Conservation (phyloP, 2,329 filamentous ascomycete genomes). For the Septoria linicola region DNA sequence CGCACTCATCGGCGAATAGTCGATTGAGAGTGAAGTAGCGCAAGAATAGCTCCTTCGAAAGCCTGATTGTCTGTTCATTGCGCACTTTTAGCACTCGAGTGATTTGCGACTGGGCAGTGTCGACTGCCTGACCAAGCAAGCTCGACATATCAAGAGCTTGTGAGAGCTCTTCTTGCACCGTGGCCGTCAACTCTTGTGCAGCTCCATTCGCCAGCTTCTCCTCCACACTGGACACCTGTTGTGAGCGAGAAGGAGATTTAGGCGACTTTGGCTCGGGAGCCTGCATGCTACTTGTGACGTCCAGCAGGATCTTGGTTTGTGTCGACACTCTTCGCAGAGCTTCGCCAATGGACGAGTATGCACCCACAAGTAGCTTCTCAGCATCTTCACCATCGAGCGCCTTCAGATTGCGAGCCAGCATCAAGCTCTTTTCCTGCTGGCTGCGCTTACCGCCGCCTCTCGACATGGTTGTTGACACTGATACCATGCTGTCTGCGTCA, state of each 20-base stretch:
- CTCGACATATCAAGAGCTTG: constrained; percentile 74
- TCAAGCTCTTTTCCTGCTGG: constrained; percentile 85
- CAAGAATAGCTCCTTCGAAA: constrained; percentile 69
- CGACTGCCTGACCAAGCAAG: constrained; percentile 74
- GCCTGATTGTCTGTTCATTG: constrained; percentile 67
- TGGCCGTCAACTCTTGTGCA: constrained; percentile 13
- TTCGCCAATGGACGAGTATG: constrained; percentile 87
- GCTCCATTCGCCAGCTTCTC: constrained; percentile 38
- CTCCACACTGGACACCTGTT: constrained; percentile 44
- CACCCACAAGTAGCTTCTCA: constrained; percentile 74
- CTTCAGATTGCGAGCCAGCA: constrained; percentile 82
- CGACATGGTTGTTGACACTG: constrained; percentile 65
- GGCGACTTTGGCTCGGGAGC: constrained; percentile 40
- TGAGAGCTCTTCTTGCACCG: constrained; percentile 69
- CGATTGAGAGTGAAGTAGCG: constrained; percentile 81
- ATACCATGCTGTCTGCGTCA: constrained; percentile 82
- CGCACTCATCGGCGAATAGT: constrained; percentile 82
- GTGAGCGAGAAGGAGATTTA: constrained; percentile 42
- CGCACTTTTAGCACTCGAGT: constrained; percentile 77
- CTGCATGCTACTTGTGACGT: constrained; percentile 77
- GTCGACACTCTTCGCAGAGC: constrained; percentile 80
- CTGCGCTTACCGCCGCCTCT: constrained; percentile 65
- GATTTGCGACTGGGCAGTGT: constrained; percentile 70
- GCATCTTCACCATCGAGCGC: constrained; percentile 80
- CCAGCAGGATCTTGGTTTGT: constrained; percentile 90